Evolutionary conservation across 2,329 filamentous ascomycete species (phyloP), one percentile per base, ranked within the genome.

Genomic region (Drechslerella dactyloides): DNA sequence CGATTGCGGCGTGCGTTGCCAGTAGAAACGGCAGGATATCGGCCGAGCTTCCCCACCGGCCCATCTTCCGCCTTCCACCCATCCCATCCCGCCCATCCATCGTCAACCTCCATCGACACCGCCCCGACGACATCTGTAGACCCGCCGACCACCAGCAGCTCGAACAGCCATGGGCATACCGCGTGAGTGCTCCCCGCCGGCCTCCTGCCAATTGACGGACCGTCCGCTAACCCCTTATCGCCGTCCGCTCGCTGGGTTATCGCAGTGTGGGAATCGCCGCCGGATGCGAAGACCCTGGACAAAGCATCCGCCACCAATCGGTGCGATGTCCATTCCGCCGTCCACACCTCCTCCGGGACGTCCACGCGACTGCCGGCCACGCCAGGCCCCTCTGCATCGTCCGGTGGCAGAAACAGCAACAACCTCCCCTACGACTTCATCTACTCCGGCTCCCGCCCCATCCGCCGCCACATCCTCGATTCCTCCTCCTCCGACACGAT

Each of bases 241-340:
- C 3, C 19, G n/a, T n/a, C n/a, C n/a, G n/a, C 46, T 11, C 4
- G 3, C 44, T 15, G 21, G 17, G 40, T 51, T 42, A 17, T 48
- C 5, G n/a, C 37, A 72, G 68, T 72, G 35, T 72, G 68, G 68
- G 68, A 72, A 61, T 72, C 68, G 21, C 68, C 68, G 44, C 68
- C 68, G 56, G 68, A 72, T 44, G 37, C 68, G 24, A 65, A 64
- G 30, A 60, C 68, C 37, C 68, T 72, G 68, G 68, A 72, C 55
- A 72, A 72, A 35, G 48, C 68, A 11, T 72, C 68, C 30, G 68
- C 68, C 24, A 65, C 68, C 15, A 72, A 72, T 58, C 59, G 68
- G 19, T 72, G 68, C 55, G 68, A 72, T 51, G 46, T 61, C 42
- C 68, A 72, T 40, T 35, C 68, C 24, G 37, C 65, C 53, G 17